Conservation (phyloP, 2,329 filamentous ascomycete species). For the Ophiocordyceps polyrhachis-furcata region DNA sequence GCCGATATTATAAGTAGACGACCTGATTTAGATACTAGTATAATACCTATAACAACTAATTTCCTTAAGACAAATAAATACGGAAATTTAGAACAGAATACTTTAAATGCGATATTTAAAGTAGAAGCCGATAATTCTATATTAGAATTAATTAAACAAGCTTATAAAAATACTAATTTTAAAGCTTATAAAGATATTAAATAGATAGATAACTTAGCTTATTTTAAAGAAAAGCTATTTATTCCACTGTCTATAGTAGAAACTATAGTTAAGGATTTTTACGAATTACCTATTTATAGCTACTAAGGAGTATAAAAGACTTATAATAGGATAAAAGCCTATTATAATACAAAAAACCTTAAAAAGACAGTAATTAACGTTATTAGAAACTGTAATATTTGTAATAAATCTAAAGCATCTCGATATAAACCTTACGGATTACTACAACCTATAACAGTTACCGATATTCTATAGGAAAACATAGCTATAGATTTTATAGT, state of each 20-base stretch:
- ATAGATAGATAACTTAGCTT: background rate
- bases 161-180: background rate
- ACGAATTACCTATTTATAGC: background rate
- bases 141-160: background rate
- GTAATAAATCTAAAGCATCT: background rate
- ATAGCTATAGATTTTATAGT: background rate
- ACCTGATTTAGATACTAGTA: background rate
- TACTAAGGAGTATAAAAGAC: background rate
- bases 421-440: background rate
- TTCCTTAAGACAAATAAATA: background rate
- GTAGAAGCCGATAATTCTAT: background rate
- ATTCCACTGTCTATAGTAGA: background rate
- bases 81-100: background rate
- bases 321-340: background rate
- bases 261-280: background rate
- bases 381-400: constrained; percentile 1
- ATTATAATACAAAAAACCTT: background rate
- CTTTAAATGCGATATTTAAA: background rate
- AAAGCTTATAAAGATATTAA: background rate
- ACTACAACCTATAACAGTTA: background rate
- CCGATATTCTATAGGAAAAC: too few relatives aligned
- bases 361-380: background rate
- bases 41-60: background rate
- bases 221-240: background rate
- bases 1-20: background rate